Conservation (phyloP, 108 stramenopile genomes). For the Cyclotella sp. region DNA sequence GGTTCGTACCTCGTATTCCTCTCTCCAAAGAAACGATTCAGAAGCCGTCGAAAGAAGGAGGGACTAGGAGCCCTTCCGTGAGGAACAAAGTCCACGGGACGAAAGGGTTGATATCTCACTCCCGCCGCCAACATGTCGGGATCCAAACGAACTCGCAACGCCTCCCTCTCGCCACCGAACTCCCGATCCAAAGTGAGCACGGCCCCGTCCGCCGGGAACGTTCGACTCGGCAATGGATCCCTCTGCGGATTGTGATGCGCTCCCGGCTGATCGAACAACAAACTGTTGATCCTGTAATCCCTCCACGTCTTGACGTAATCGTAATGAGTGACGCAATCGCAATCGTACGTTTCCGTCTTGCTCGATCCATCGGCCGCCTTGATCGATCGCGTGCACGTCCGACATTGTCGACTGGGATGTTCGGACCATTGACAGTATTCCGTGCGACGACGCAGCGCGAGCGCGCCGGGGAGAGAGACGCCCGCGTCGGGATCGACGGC, state of each 20-base stretch:
- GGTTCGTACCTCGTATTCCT: conserved; percentile 36
- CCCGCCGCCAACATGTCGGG: conserved; percentile 30
- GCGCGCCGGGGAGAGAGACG: conserved; percentile 32
- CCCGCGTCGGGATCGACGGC: conserved; percentile 16
- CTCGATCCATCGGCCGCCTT: conserved; percentile 39
- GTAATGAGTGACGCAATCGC: conserved; percentile 43
- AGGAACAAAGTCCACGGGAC: conserved; percentile 33
- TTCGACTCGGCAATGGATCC: conserved; percentile 45
- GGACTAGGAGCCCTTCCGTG: conserved; percentile 27
- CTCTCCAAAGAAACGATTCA: neutral
- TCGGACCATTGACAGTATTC: conserved; percentile 52
- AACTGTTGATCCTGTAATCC: conserved; percentile 17
- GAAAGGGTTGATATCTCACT: conserved; percentile 34
- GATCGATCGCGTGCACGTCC: conserved; percentile 36
- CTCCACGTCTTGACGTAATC: conserved; percentile 48
- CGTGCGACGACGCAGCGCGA: conserved; percentile 26
- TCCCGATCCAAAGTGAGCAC: conserved; percentile 13
- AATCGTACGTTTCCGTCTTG: conserved; percentile 35
- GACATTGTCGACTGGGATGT: conserved; percentile 18
- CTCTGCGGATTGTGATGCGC: conserved; percentile 53
- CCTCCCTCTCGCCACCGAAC: neutral
- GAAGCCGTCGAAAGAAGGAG: conserved; percentile 8
- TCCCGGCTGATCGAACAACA: conserved; percentile 50
- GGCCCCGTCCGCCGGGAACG: conserved; percentile 25
- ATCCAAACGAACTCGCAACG: conserved; percentile 14